Evolutionary conservation across 2,329 filamentous ascomycete species (phyloP), one percentile per base, ranked within the genome.

Genomic region (Amauroascus niger): DNA sequence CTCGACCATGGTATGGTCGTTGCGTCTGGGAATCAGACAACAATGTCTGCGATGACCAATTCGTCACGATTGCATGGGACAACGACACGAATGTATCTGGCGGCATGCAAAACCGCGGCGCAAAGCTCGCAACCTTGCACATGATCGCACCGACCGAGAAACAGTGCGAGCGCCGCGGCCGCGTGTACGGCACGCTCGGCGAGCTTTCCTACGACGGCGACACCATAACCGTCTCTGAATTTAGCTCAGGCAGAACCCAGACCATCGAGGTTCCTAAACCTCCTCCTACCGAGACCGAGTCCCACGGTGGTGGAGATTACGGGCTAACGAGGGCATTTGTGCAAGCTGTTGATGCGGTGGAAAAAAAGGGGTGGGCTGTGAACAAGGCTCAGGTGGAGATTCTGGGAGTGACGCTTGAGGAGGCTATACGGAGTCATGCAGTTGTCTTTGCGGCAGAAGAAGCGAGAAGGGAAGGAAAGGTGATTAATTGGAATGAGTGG

Each of bases 1-100:
- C 64, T 9, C 68, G 79, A 3, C 71, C 76, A 1, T 84, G 89
- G 88, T 97, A 89, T 64, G 93, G 93, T 0, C 82, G 91, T n/a
- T 98, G 93, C 65, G 93, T 97, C 1, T 97, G 84, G 71, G 93
- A 96, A 66, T 76, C 84, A 3, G 89, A 95, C 70, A 98, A 97
- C 70, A 83, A 94, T 63, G 93, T 97, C 40, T 88, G 84, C 63
- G 93, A 98, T 67, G 88, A 97, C 63, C 91, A 97, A 68, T 79
- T 85, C 24, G 93, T 97, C 18, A 91, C 86, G 0, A 81, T 97
- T 50, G 82, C 79, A 3, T 97, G 91, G 89, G 87, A 94, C 43
- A 83, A 94, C 40, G 83, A 43, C 52, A 4, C 49, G 52, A 59
- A 62, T 50, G 57, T 59, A 54, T 3, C 55, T 59, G 61, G 55